A percentile compares a stretch with the other conserved stretches of the same genome.
Conservation (phyloP, 768 basidiomycete species). For the Candolleomyces efflorescens region DNA sequence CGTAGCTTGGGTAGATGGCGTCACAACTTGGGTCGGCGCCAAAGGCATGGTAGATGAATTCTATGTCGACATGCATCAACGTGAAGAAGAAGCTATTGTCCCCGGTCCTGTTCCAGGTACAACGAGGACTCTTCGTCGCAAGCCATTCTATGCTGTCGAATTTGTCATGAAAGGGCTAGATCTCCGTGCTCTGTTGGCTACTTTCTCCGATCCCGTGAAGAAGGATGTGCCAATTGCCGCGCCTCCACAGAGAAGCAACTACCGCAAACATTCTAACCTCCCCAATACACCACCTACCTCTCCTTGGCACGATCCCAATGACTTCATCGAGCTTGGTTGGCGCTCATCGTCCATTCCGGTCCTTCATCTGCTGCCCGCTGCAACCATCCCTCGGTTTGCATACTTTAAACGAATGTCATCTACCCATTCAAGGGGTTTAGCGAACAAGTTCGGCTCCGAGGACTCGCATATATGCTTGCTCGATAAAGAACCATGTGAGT, state of each 20-base stretch:
- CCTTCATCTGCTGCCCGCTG: slow-evolving; percentile 67
- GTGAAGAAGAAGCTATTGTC: slow-evolving; percentile 73
- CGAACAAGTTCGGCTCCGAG: slow-evolving; percentile 84
- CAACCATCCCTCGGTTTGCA: slow-evolving; percentile 77
- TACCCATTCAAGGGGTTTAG: slow-evolving; percentile 35
- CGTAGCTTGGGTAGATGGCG: slow-evolving; percentile 72
- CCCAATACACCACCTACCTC: slow-evolving; percentile 40
- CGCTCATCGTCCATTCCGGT: slow-evolving; percentile 46
- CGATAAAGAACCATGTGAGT: slow-evolving; percentile 66
- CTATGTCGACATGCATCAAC: slow-evolving; percentile 89
- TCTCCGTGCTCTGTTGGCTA: slow-evolving; percentile 72
- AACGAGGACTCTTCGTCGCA: slow-evolving; percentile 63
- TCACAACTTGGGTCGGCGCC: slow-evolving; percentile 76
- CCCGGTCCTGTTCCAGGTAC: slow-evolving; percentile 52
- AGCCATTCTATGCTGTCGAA: slow-evolving; percentile 86
- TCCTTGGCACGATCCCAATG: slow-evolving; percentile 73
- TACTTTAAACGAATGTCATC: slow-evolving; percentile 66
- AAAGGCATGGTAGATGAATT: slow-evolving; percentile 81
- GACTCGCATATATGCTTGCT: slow-evolving; percentile 78
- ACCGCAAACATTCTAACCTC: slow-evolving; percentile 43
- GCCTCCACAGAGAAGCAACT: slow-evolving; percentile 43
- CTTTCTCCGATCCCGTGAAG: slow-evolving; percentile 72
- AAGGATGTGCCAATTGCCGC: slow-evolving; percentile 46
- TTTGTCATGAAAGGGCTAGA: slow-evolving; percentile 74
- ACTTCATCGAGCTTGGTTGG: slow-evolving; percentile 81